phyloP scores from a whole-genome alignment of 1,284 basidiomycete species.

The Microbotryum intermedium region DNA sequence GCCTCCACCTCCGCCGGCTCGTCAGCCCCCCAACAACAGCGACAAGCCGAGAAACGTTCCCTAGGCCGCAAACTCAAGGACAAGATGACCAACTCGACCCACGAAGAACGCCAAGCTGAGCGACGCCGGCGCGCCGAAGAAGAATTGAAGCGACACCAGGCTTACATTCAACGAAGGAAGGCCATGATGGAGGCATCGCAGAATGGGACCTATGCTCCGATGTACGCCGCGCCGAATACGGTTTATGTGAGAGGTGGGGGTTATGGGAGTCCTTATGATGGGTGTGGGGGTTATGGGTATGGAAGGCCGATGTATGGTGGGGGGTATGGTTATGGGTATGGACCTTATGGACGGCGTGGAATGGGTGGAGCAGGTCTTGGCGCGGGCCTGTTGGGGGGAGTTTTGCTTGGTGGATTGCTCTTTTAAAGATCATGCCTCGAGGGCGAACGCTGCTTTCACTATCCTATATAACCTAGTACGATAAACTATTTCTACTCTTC shows the following conservation, averaged over 20 bases:
- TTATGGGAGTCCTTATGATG: neutral
- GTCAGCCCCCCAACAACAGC: neutral
- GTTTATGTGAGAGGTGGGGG: neutral
- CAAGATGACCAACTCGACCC: slow-evolving; percentile 36
- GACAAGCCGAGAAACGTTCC: slow-evolving; percentile 12
- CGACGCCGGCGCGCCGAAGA: slow-evolving; percentile 27
- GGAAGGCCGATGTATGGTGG: slow-evolving; percentile 8
- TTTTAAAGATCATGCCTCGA: neutral
- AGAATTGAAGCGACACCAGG: slow-evolving; percentile 29
- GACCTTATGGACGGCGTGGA: neutral
- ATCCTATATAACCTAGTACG: too few species aligned
- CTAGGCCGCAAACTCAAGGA: slow-evolving; percentile 36
- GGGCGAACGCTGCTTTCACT: too few species aligned
- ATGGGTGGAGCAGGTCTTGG: neutral
- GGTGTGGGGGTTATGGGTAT: neutral
- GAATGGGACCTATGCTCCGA: slow-evolving; percentile 3
- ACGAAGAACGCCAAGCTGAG: slow-evolving; percentile 33
- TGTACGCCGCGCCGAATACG: slow-evolving; percentile 9
- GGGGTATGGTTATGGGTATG: slow-evolving; percentile 13
- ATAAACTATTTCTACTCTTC: too few species aligned
- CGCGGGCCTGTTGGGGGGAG: slow-evolving; percentile 1
- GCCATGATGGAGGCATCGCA: slow-evolving; percentile 13
- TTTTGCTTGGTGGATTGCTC: slow-evolving; percentile 3
- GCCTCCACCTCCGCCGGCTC: neutral
- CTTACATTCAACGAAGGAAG: slow-evolving; percentile 15